These are phyloP conservation scores for Paraurostyla sp. DNA, from an alignment of 73 alveolate genomes.

Conservation along the genomic window DNA sequence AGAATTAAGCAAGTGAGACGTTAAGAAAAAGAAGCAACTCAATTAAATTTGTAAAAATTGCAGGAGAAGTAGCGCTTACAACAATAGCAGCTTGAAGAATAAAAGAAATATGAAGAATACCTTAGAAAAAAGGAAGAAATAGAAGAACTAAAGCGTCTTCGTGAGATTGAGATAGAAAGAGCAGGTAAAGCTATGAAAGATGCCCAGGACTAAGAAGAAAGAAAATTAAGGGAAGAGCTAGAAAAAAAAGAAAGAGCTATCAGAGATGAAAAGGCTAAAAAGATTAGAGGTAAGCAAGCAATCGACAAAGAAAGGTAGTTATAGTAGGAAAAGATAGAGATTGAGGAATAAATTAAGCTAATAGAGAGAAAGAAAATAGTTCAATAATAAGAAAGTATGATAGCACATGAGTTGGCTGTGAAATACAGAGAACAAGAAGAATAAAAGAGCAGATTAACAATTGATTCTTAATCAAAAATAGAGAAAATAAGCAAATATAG, in stretches of 20 bases:
- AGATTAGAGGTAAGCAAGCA: constrained; percentile 63
- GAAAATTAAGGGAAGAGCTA: constrained; percentile 31
- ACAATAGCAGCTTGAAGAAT: constrained; percentile 28
- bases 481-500: not conserved
- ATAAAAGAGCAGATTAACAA: not conserved
- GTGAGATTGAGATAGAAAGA: constrained; percentile 15
- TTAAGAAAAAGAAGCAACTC: constrained; percentile 60
- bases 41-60: not conserved
- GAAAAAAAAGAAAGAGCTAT: constrained; percentile 35
- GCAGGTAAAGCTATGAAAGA: constrained; percentile 66
- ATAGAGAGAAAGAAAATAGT: constrained; percentile 57
- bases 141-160: constrained; percentile 10
- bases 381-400: constrained; percentile 27
- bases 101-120: constrained; percentile 1
- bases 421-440: constrained; percentile 53
- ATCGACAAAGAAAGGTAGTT: constrained; percentile 18
- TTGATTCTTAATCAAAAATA: not conserved
- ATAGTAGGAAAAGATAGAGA: constrained; percentile 46
- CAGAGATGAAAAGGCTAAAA: constrained; percentile 49
- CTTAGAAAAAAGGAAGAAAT: constrained; percentile 61
- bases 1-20: constrained; percentile 24
- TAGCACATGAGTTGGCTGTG: constrained; percentile 64
- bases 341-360: constrained; percentile 44
- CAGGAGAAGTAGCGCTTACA: not conserved
- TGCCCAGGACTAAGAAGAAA: constrained; percentile 49